Conservation (phyloP, 495 filamentous ascomycete species). For the Aspergillus hancockii region DNA sequence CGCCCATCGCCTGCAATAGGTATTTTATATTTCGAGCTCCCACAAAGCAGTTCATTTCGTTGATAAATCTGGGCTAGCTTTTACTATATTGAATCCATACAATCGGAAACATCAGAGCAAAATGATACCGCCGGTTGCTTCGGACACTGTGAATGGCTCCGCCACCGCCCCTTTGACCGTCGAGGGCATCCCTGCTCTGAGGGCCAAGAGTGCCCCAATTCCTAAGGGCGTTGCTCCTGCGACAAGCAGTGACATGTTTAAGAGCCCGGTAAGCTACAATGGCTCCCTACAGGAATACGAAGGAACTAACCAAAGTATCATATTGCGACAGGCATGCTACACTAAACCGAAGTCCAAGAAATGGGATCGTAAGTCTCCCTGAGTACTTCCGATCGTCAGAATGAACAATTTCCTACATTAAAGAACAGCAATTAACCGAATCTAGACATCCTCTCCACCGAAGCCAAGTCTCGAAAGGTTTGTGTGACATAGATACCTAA, state of each 20-base stretch:
- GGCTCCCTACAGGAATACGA: not conserved
- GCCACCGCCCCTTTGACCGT: slow-evolving; percentile 63
- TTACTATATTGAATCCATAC: not conserved
- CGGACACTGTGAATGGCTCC: slow-evolving; percentile 40
- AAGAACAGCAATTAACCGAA: not conserved
- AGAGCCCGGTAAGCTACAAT: slow-evolving; percentile 57
- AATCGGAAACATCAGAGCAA: slow-evolving; percentile 5
- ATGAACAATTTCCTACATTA: slow-evolving; percentile 6
- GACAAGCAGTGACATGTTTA: slow-evolving; percentile 81
- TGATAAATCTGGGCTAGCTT: not conserved
- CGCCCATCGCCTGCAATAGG: not conserved
- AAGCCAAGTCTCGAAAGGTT: slow-evolving; percentile 45
- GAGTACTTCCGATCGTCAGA: not conserved
- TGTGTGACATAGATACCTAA: slow-evolving; percentile 1
- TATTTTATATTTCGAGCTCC: not conserved
- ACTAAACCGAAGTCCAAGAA: slow-evolving; percentile 78
- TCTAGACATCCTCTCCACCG: slow-evolving; percentile 39
- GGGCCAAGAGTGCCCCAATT: slow-evolving; percentile 67
- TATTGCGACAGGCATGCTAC: slow-evolving; percentile 39
- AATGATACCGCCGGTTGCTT: slow-evolving; percentile 45
- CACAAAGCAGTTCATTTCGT: not conserved
- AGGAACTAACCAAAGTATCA: slow-evolving; percentile 5
- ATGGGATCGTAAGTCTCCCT: slow-evolving; percentile 72
- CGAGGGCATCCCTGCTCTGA: slow-evolving; percentile 65
- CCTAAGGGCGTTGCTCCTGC: slow-evolving; percentile 75